Base-by-base conservation (phyloP, 805 yeast genomes). In the Candida ponderosae region DNA sequence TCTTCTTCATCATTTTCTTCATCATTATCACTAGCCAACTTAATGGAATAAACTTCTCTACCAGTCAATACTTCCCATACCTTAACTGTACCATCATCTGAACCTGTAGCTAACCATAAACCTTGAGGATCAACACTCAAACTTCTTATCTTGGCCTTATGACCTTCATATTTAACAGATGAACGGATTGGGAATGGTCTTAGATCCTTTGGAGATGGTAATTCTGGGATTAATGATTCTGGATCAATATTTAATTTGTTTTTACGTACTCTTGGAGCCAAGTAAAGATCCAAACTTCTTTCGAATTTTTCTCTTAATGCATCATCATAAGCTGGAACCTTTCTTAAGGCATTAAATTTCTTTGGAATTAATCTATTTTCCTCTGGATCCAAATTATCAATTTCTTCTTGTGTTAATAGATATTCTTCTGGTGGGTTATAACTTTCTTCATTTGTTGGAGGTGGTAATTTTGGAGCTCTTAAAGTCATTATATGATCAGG, bases 361-460 rank as follows among this genome's bases (percentile, higher is more conserved):
- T 82, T 81, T 17, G 97, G 97, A 18, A 89, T 38, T 56, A 77
- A 87, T 13, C 13, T 24, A 55, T 83, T 80, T 43, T 72, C 68
- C 46, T 81, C 93, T 47, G 96, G 73, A 47, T 88, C 96, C 36
- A 68, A 64, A 21, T 88, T 86, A 31, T 81, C 93, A 46, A 64
- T 66, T 57, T 90, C 97, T 52, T 87, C 90, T 34, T 77, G 83
- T 13, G 78, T 78, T 43, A 86, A 64, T 47, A 93, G 64, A 53
- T 93, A 93, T 66, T 93, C 99, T 54, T 73, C 96, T 5, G 99
- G 99, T 28, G 99, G 99, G 56, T 93, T 93, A 61, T 93, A 93
- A 51, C 93, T 79, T 65, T 90, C 96, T 48, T 90, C 98, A 56
- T 93, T 78, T 1, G 97, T 86, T 40, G 99, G 99, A 27, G 97